Evolutionary conservation across 371 early-diverging fungal genomes (phyloP).

Genomic region (Mortierella sp.): DNA sequence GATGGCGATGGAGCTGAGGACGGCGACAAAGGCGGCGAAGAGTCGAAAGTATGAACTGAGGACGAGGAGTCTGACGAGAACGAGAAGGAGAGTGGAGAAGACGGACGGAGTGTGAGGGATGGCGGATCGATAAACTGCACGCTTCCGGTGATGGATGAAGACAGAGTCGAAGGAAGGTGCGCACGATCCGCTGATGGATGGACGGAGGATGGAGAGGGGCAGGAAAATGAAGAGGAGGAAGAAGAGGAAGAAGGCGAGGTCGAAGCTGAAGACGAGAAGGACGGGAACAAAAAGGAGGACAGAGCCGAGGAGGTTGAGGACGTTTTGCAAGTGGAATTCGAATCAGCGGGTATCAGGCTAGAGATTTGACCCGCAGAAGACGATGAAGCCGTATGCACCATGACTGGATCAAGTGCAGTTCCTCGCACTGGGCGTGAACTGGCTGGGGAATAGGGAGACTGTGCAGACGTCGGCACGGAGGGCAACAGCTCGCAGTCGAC

Average conservation of each 20-base stretch:
- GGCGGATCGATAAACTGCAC: conserved; percentile 6
- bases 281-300: not conserved
- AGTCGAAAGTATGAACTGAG: conserved; percentile 23
- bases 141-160: not conserved
- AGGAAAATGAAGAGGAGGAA: conserved; percentile 3
- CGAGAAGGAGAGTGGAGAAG: conserved; percentile 40
- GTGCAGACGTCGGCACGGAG: too few species aligned
- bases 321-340: conserved; percentile 1
- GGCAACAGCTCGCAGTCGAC: too few species aligned
- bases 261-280: not conserved
- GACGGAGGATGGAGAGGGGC: conserved; percentile 3
- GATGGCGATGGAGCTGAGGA: conserved; percentile 1
- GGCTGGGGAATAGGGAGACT: not conserved
- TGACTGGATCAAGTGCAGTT: not conserved
- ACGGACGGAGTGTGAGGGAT: conserved; percentile 26
- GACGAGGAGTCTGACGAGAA: conserved; percentile 22
- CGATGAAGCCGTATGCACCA: not conserved
- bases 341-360: not conserved
- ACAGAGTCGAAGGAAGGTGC: conserved; percentile 5
- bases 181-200: not conserved
- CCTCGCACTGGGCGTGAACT: not conserved
- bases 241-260: conserved; percentile 1
- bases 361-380: not conserved
- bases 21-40: conserved; percentile 11
- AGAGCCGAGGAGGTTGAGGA: not conserved